Conservation (phyloP, 345 rosid species). For the Populus davidiana region DNA sequence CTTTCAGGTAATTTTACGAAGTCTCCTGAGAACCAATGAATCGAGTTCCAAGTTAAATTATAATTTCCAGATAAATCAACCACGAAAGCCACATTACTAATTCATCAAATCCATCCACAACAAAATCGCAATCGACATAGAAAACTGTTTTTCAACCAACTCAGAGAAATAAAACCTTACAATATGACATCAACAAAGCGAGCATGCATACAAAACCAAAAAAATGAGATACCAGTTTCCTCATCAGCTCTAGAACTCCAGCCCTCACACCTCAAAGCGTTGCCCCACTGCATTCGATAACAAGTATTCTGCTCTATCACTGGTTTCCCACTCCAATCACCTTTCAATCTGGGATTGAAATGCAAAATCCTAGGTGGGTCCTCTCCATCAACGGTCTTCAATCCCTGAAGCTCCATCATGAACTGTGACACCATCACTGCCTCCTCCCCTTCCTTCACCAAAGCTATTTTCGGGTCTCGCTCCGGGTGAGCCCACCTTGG, state of each 20-base stretch:
- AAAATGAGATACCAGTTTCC: constrained; percentile 58
- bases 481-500: constrained; percentile 66
- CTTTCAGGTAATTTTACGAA: neutral
- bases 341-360: constrained; percentile 84
- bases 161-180: neutral
- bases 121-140: neutral
- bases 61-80: neutral
- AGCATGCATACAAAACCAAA: neutral
- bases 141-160: neutral
- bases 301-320: constrained; percentile 95
- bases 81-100: neutral
- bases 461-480: constrained; percentile 51
- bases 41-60: neutral
- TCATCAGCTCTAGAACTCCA: constrained; percentile 76
- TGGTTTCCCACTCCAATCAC: constrained; percentile 84
- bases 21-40: neutral
- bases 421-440: constrained; percentile 76
- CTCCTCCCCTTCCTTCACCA: constrained; percentile 47
- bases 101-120: neutral
- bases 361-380: constrained; percentile 89
- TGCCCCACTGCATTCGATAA: constrained; percentile 93
- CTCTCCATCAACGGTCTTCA: constrained; percentile 87
- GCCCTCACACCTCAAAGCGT: constrained; percentile 77
- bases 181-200: neutral
- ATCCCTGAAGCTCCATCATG: constrained; percentile 79